A percentile compares a stretch with the other conserved stretches of the same genome.
These are phyloP conservation scores for Trypanosoma avium DNA, from an alignment of 208 protist species.

Conservation along the genomic window DNA sequence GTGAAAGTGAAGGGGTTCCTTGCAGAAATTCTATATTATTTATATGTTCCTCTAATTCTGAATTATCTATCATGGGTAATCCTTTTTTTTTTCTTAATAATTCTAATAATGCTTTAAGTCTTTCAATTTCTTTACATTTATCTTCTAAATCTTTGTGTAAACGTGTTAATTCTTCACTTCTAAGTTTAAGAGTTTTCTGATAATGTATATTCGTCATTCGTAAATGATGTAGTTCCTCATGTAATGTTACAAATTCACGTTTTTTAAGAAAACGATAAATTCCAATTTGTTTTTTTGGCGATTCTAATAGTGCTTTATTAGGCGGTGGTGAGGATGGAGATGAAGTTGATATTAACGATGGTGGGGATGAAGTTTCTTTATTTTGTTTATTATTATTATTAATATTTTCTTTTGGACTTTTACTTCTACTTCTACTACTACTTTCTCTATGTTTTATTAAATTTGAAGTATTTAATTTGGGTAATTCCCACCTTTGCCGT, in stretches of 20 bases:
- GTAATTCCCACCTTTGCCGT: background rate
- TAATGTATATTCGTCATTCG: conserved; percentile 55
- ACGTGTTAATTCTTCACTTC: conserved; percentile 51
- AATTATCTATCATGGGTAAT: too few species aligned
- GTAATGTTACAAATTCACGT: conserved; percentile 47
- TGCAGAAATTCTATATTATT: too few species aligned
- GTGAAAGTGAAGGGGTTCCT: conserved; percentile 9
- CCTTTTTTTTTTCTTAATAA: background rate
- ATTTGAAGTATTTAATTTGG: background rate
- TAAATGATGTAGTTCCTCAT: conserved; percentile 73
- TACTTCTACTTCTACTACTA: background rate
- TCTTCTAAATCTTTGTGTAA: conserved; percentile 43
- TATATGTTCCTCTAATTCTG: too few species aligned
- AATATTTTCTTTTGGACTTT: background rate
- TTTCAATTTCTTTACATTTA: conserved; percentile 34
- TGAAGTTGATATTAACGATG: background rate
- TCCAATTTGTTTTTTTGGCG: conserved; percentile 25
- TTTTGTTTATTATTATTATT: too few species aligned
- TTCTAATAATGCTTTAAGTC: conserved; percentile 13
- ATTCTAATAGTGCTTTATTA: conserved; percentile 11
- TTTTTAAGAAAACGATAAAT: conserved; percentile 53
- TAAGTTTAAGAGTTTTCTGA: conserved; percentile 49
- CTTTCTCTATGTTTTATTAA: background rate
- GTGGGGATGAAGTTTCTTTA: too few species aligned
- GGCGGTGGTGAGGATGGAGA: background rate